These are phyloP conservation scores for Fusarium pseudograminearum DNA, from an alignment of 2,329 filamentous ascomycete species.

Conservation along the genomic window DNA sequence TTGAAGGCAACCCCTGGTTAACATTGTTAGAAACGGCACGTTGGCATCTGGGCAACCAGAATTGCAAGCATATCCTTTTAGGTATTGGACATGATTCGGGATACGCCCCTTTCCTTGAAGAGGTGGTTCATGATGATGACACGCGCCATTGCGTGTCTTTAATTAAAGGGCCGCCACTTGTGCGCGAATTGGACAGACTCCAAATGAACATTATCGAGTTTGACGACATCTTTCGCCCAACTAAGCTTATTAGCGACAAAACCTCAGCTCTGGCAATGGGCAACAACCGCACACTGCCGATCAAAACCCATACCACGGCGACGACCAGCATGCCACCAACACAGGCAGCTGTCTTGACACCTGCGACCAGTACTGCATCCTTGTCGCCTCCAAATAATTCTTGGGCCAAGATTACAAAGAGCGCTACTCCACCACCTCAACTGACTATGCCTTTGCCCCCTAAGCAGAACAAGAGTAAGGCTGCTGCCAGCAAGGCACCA, in stretches of 20 bases:
- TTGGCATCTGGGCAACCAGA: conserved; percentile 70
- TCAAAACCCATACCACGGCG: conserved; percentile 22
- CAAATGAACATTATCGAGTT: conserved; percentile 61
- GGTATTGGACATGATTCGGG: conserved; percentile 72
- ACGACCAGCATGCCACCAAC: conserved; percentile 16
- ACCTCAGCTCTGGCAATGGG: conserved; percentile 4
- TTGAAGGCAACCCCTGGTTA: conserved; percentile 5
- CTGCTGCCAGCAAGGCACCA: conserved; percentile 36
- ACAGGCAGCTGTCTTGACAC: conserved; percentile 38
- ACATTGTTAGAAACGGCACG: conserved; percentile 59
- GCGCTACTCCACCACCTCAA: conserved; percentile 56
- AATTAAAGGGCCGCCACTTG: conserved; percentile 65
- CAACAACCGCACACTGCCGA: conserved; percentile 3
- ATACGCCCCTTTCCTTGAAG: conserved; percentile 70
- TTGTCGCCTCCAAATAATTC: conserved; percentile 42
- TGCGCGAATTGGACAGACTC: conserved; percentile 62
- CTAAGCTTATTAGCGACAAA: conserved; percentile 60
- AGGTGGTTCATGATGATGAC: conserved; percentile 61
- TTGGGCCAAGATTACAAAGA: conserved; percentile 56
- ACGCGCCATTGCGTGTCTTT: conserved; percentile 62
- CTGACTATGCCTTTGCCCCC: conserved; percentile 56
- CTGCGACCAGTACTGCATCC: conserved; percentile 45
- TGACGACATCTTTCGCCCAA: conserved; percentile 64
- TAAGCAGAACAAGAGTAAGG: conserved; percentile 44
- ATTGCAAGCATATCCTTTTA: conserved; percentile 71